Percentiles rank a stretch among this genome's conserved stretches.
Conservation (phyloP, 352 stramenopile genomes). For the Bremia lactucae region DNA sequence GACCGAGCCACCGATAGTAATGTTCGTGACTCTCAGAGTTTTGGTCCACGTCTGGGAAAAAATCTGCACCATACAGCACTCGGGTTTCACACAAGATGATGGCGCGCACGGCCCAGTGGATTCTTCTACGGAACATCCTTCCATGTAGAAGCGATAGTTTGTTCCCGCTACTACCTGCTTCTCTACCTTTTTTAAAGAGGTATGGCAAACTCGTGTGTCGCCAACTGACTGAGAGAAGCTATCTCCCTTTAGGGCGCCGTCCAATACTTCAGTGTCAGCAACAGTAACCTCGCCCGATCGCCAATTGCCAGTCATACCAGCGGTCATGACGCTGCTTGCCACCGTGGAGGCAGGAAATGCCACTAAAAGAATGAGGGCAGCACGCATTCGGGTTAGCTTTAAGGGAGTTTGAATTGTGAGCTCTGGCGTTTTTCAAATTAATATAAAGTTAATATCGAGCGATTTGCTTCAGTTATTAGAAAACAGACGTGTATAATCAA, state of each 20-base stretch:
- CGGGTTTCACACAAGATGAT: constrained; percentile 16
- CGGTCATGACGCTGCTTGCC: constrained; percentile 11
- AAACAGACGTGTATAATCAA: too few species aligned
- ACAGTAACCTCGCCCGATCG: constrained; percentile 13
- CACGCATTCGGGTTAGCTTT: too few species aligned
- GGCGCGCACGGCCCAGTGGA: constrained; percentile 30
- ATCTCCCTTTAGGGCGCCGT: constrained; percentile 15
- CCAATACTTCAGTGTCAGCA: constrained; percentile 18
- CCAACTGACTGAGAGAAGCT: constrained; percentile 21
- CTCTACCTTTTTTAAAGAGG: constrained; percentile 25
- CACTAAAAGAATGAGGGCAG: constrained; percentile 6
- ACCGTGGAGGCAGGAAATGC: constrained; percentile 7
- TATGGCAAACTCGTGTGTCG: constrained; percentile 33
- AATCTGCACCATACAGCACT: constrained; percentile 37
- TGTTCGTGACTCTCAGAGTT: constrained; percentile 48
- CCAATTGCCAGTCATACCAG: constrained; percentile 21
- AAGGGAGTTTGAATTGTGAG: too few species aligned
- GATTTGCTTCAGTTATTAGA: too few species aligned
- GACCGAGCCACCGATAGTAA: constrained; percentile 11
- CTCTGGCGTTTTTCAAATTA: too few species aligned
- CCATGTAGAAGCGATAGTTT: constrained; percentile 66
- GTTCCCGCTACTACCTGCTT: constrained; percentile 63
- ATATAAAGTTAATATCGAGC: too few species aligned
- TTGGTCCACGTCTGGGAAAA: constrained; percentile 53
- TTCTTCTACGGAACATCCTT: constrained; percentile 30